phyloP scores from a whole-genome alignment of 75 land plant species.

The Chamaecyparis obtusa region DNA sequence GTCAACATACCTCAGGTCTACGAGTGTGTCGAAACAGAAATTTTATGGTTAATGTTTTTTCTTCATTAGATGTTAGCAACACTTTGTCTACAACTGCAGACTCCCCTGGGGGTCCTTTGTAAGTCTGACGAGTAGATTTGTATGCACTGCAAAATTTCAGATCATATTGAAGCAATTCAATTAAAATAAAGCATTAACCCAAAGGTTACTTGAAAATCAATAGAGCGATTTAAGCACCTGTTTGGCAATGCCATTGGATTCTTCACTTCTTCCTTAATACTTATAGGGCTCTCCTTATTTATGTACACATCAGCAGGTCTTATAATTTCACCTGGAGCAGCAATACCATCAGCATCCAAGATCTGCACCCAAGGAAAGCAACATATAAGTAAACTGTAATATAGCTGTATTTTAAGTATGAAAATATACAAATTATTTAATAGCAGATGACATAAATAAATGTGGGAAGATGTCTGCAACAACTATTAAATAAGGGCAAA shows the following conservation, averaged over 20 bases:
- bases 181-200: neutral
- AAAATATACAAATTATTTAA: neutral
- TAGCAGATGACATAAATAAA: neutral
- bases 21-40: slow-evolving; percentile 85
- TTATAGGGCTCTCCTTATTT: slow-evolving; percentile 78
- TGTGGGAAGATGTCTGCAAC: neutral
- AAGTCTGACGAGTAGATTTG: slow-evolving; percentile 51
- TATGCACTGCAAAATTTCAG: slow-evolving; percentile 48
- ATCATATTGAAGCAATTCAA: neutral
- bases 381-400: neutral
- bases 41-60: slow-evolving; percentile 61
- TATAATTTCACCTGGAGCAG: slow-evolving; percentile 91
- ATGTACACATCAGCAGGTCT: slow-evolving; percentile 72
- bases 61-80: slow-evolving; percentile 53
- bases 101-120: slow-evolving; percentile 79
- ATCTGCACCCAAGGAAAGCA: slow-evolving; percentile 30
- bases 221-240: slow-evolving; percentile 33
- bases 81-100: slow-evolving; percentile 85
- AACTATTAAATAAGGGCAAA: neutral
- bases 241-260: slow-evolving; percentile 47
- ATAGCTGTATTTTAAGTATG: neutral
- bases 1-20: slow-evolving; percentile 76
- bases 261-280: slow-evolving; percentile 26
- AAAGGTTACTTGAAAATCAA: neutral
- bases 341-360: slow-evolving; percentile 93